Conservation (phyloP, 106 monocot species). For the Acorus calamus region DNA sequence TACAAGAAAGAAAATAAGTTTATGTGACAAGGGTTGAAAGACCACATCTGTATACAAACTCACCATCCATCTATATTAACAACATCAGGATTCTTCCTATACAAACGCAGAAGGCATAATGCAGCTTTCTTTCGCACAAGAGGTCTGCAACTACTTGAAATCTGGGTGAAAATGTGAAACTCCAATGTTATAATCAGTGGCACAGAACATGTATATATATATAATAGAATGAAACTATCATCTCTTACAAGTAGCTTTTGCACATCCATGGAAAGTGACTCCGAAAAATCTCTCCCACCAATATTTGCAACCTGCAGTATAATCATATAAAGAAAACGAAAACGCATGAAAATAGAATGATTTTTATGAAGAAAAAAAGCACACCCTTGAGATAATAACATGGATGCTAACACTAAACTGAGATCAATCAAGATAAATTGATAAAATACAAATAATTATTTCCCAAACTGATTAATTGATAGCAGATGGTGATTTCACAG, state of each 20-base stretch:
- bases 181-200: no score
- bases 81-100: conserved; percentile 94
- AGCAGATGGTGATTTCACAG: no score
- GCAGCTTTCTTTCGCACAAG: conserved; percentile 98
- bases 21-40: background rate
- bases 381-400: no score
- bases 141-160: conserved; percentile 92
- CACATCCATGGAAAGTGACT: conserved; percentile 95
- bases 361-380: background rate
- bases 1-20: background rate
- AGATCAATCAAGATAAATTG: no score
- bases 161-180: conserved; percentile 18
- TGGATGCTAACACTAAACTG: no score
- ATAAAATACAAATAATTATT: no score
- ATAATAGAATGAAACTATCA: background rate
- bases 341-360: background rate
- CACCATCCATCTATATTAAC: conserved; percentile 98
- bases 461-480: no score
- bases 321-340: conserved; percentile 1
- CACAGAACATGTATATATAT: background rate
- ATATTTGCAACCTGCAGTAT: conserved; percentile 80
- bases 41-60: background rate
- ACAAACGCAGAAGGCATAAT: conserved; percentile 90
- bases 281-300: conserved; percentile 91
- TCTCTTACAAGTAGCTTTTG: conserved; percentile 86